phyloP scores from a whole-genome alignment of 2,329 filamentous ascomycete species.

The Venturia nashicola region DNA sequence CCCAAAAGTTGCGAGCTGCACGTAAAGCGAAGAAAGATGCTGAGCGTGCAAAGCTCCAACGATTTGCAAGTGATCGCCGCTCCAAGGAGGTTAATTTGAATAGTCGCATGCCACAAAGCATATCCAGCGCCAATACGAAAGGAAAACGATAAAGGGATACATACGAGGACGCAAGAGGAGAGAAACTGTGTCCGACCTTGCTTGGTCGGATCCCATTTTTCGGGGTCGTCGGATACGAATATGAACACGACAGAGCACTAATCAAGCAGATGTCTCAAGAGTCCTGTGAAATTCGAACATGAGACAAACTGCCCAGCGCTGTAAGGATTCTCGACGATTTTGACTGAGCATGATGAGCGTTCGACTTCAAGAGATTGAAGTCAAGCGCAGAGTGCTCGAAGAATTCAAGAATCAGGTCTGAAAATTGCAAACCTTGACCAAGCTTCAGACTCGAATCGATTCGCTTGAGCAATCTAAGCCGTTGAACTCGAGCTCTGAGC shows the following conservation, averaged over 20 bases:
- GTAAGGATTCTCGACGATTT: background rate
- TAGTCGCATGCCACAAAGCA: slow-evolving; percentile 26
- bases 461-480: too few relatives aligned
- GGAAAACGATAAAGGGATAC: background rate
- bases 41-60: slow-evolving; percentile 35
- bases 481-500: too few relatives aligned
- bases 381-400: background rate
- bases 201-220: background rate
- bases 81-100: slow-evolving; percentile 58
- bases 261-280: background rate
- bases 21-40: slow-evolving; percentile 35
- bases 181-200: background rate
- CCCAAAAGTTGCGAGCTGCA: slow-evolving; percentile 29
- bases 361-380: background rate
- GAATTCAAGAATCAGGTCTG: background rate
- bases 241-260: background rate
- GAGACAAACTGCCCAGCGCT: background rate
- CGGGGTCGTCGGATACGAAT: background rate
- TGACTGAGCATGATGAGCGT: background rate
- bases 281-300: too few relatives aligned
- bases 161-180: background rate
- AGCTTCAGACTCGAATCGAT: background rate
- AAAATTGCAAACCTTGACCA: background rate
- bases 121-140: slow-evolving; percentile 28
- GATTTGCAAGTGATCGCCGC: slow-evolving; percentile 46